Base-by-base conservation (phyloP, 2,329 filamentous ascomycete genomes). In the Fusarium nelsonii region DNA sequence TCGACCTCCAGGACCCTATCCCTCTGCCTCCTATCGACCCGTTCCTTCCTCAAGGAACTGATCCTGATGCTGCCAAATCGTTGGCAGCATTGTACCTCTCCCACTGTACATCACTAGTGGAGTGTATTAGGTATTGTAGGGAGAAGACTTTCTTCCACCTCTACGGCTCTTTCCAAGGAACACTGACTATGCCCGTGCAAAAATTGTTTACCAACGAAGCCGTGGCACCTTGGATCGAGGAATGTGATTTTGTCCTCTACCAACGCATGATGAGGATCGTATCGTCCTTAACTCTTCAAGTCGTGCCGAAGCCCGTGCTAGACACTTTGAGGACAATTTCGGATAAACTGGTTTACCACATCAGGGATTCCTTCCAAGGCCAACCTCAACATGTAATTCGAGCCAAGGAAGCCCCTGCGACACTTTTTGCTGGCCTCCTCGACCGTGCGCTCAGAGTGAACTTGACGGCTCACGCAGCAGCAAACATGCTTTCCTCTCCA, bases 121-220 rank as follows among this genome's bases (percentile, higher is more conserved):
- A 99, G 79, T 95, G 93, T 73, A 94, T 99, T 65, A 92, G 96
- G 32, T 98, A 93, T 78, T 97, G 95, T 84, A 97, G 96, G 76
- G 93, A 97, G 79, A 97, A 97, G 81, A 95, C 94, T 8, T 97
- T 99, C 78, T 97, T 97, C 78, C 93, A 97, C 70, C 87, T 97
- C 16, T 97, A 97, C 78, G 94, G 92, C 8, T 96, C 95, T 1
- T 98, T 99, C 78, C 93, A 97, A 75, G 96, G 96, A 57, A 98
- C 94, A 3, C 87, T 99, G 74, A 99, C 96, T 1, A 97, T 97
- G 79, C 96, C 96, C 8, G 95, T 98, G 4, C 94, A 97, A 78
- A 97, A 97, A 79, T 83, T 99, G 4, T 91, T 99, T 74, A 90
- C 90, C 15, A 89, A 97, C 74, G 89, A 91, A 4, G 90, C 90